Percentiles rank a stretch among this genome's conserved stretches.
Evolutionary conservation across 2,329 filamentous ascomycete genomes (phyloP).

Genomic region (Colletotrichum euphorbiae): DNA sequence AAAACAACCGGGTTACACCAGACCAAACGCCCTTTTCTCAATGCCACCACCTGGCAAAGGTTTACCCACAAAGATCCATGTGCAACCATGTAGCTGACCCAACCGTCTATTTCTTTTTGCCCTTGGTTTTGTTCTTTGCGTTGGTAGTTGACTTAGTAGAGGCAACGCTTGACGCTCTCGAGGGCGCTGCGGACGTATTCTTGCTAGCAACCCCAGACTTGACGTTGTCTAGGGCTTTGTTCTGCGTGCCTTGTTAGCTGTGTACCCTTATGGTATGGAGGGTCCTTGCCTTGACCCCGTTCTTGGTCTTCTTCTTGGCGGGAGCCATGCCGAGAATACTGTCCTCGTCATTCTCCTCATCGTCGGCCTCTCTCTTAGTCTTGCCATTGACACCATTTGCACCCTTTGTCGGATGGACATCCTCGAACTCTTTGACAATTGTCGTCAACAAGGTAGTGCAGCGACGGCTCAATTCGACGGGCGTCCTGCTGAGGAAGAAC

Average conservation of each 20-base stretch:
- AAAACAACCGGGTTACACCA: constrained; percentile 21
- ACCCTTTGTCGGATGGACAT: constrained; percentile 63
- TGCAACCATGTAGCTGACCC: constrained; percentile 16
- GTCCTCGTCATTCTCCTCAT: constrained; percentile 87
- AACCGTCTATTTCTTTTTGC: constrained; percentile 62
- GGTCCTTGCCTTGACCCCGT: constrained; percentile 80
- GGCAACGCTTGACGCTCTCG: constrained; percentile 87
- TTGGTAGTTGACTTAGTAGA: constrained; percentile 72
- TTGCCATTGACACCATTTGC: constrained; percentile 74
- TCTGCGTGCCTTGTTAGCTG: constrained; percentile 63
- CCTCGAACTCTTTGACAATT: constrained; percentile 94
- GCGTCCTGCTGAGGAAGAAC: constrained; percentile 97
- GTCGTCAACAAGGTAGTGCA: constrained; percentile 96
- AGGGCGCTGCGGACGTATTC: constrained; percentile 79
- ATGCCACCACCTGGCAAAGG: constrained; percentile 13
- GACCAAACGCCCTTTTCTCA: constrained; percentile 38
- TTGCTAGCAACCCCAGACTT: constrained; percentile 79
- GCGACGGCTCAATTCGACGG: constrained; percentile 89
- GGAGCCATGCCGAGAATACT: constrained; percentile 83
- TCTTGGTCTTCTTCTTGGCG: constrained; percentile 96
- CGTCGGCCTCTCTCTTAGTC: constrained; percentile 79
- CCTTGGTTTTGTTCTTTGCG: constrained; percentile 58
- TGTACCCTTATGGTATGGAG: constrained; percentile 20
- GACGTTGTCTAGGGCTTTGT: constrained; percentile 91
- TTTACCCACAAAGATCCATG: constrained; percentile 20